Evolutionary conservation across 2,329 filamentous ascomycete species (phyloP), one percentile per base, ranked within the genome.

Genomic region (Pestalotiopsis sp.): DNA sequence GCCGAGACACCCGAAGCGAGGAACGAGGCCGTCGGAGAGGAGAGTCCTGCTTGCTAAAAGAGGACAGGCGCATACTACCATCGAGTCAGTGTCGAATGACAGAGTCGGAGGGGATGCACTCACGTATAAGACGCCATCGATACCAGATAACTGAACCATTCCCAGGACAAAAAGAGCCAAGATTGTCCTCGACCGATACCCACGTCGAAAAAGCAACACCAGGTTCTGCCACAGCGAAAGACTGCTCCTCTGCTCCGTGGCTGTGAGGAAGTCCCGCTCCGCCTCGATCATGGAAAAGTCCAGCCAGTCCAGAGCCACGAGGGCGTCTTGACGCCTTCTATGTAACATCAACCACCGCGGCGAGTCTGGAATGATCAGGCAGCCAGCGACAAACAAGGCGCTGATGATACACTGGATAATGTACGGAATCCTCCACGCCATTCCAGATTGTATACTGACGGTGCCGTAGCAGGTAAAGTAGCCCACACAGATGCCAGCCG

Each of bases 401-500:
- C 83, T 80, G 1, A 86, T 69, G 4, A 75, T 64, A 0, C 82
- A 79, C 70, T 86, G 82, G 0, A 90, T 73, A 0, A 86, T 77
- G 67, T 86, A 90, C 0, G 89, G 88, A 0, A 86, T 75, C 2
- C 88, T 81, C 88, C 88, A 90, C 1, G 87, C 83, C 20, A 87
- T 75, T 2, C 83, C 84, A 2, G 82, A 84, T 1, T 77, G 49
- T 7, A 89, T 80, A 1, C 77, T 73, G 0, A 84, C 80, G 25
- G 83, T 86, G 7, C 86, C 87, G 71, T 90, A 91, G 75, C 87
- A 90, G 11, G 82, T 84, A 71, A 91, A 91, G 71, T 88, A 91
- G 0, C 89, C 89, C 0, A 81, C 61, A 11, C 84, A 84, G 2
- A 90, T 75, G 0, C 86, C 88, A 1, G 84, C 63, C 0, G 83